Evolutionary conservation across 495 filamentous ascomycete genomes (phyloP).

Genomic region (Paragyromitra xinjiangensis): DNA sequence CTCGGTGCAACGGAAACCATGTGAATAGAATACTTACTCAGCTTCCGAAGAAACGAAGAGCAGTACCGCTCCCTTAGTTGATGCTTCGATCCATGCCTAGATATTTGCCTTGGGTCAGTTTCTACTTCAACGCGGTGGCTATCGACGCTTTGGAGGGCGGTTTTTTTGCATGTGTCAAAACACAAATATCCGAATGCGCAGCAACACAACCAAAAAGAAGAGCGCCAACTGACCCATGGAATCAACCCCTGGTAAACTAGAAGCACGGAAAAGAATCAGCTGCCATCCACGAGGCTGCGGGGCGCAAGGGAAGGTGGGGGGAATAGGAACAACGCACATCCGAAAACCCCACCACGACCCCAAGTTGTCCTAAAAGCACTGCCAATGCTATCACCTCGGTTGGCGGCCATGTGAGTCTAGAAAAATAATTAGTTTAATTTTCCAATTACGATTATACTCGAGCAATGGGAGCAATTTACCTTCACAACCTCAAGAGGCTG

Average conservation of each 20-base stretch:
- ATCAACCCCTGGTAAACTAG: slow-evolving; percentile 99
- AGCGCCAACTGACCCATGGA: slow-evolving; percentile 72
- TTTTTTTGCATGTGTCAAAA: slow-evolving; percentile 25
- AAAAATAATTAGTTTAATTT: slow-evolving; percentile 29
- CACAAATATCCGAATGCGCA: background rate
- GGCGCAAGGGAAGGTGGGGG: slow-evolving; percentile 17
- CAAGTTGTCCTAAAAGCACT: slow-evolving; percentile 86
- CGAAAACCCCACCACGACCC: slow-evolving; percentile 90
- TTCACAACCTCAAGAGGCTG: slow-evolving; percentile 97
- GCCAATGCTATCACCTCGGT: slow-evolving; percentile 86
- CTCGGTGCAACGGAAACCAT: slow-evolving; percentile 13
- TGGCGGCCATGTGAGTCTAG: slow-evolving; percentile 95
- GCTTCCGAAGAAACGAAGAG: slow-evolving; percentile 99
- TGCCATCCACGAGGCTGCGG: slow-evolving; percentile 27
- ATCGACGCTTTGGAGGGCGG: background rate
- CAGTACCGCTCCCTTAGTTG: slow-evolving; percentile 97
- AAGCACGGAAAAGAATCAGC: slow-evolving; percentile 39
- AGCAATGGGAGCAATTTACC: slow-evolving; percentile 32
- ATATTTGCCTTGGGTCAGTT: slow-evolving; percentile 40
- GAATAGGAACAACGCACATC: slow-evolving; percentile 75
- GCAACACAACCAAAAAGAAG: slow-evolving; percentile 21
- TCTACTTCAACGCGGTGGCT: slow-evolving; percentile 32
- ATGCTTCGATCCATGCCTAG: slow-evolving; percentile 97
- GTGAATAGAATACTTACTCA: slow-evolving; percentile 63
- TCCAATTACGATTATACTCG: background rate